phyloP scores from a whole-genome alignment of 345 rosid species.

The Eutrema yunnanense region DNA sequence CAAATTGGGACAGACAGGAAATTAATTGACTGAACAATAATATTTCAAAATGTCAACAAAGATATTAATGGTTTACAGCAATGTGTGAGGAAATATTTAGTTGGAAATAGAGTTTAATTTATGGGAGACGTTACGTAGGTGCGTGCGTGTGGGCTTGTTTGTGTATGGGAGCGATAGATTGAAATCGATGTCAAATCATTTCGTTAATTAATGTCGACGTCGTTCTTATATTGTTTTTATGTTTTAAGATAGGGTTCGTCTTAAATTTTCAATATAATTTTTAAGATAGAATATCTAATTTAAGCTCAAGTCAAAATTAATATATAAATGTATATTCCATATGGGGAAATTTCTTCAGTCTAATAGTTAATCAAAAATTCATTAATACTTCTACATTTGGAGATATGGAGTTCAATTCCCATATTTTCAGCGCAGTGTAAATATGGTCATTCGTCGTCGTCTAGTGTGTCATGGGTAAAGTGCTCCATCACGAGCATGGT shows the following conservation, averaged over 20 bases:
- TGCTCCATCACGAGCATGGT: no score
- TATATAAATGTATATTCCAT: background rate
- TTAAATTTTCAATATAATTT: background rate
- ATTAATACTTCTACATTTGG: no score
- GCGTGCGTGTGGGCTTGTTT: constrained; percentile 11
- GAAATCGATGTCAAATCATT: background rate
- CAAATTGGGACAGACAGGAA: constrained; percentile 17
- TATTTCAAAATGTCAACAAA: constrained; percentile 20
- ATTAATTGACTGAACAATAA: constrained; percentile 10
- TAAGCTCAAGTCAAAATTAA: background rate
- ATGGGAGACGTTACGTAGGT: constrained; percentile 14
- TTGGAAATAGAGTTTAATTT: constrained; percentile 16
- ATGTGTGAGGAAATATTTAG: constrained; percentile 13
- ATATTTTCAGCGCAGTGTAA: no score
- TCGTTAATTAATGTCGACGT: background rate
- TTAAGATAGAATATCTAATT: background rate
- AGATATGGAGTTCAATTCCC: no score
- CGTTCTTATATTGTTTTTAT: background rate
- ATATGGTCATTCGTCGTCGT: no score
- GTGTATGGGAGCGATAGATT: background rate
- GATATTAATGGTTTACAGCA: constrained; percentile 27
- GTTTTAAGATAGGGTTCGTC: background rate
- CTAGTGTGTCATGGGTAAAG: no score
- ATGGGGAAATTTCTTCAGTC: no score
- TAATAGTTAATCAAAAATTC: no score